Conservation (phyloP, 1,284 basidiomycete genomes). For the Ceratobasidium sp. region DNA sequence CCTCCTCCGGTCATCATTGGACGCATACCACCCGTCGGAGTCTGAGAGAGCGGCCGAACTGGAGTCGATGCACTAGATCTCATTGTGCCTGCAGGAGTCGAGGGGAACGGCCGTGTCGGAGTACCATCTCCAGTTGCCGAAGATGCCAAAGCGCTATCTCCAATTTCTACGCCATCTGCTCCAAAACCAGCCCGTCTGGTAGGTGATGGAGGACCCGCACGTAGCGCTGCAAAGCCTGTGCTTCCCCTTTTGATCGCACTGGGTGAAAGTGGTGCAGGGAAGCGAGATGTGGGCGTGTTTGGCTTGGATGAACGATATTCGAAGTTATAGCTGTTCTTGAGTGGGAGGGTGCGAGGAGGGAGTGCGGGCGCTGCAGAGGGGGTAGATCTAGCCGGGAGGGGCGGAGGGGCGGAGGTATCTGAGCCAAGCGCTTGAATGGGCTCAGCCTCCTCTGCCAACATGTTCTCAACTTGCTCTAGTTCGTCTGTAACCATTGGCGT, state of each 20-base stretch:
- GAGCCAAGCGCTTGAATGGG: neutral
- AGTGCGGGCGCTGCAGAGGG: constrained; percentile 23
- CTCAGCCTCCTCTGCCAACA: neutral
- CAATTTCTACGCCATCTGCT: constrained; percentile 12
- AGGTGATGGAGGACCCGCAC: constrained; percentile 35
- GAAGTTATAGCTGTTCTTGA: constrained; percentile 35
- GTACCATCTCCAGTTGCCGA: constrained; percentile 16
- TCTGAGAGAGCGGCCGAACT: constrained; percentile 23
- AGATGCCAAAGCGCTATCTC: neutral
- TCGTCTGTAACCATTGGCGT: neutral
- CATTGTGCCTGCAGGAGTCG: constrained; percentile 1
- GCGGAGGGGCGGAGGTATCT: constrained; percentile 3
- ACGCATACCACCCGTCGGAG: constrained; percentile 41
- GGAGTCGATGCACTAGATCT: constrained; percentile 20
- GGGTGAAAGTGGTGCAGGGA: constrained; percentile 41
- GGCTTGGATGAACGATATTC: constrained; percentile 26
- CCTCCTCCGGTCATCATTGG: constrained; percentile 45
- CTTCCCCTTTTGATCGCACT: constrained; percentile 34
- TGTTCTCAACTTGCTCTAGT: neutral
- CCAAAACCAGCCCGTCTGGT: constrained; percentile 25
- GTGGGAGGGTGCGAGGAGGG: constrained; percentile 15
- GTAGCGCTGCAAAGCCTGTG: constrained; percentile 38
- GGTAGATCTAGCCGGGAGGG: neutral
- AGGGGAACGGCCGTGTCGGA: constrained; percentile 7
- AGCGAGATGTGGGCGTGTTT: constrained; percentile 20